Evolutionary conservation across 495 filamentous ascomycete species (phyloP).

Genomic region (Aspergillus avenaceus): DNA sequence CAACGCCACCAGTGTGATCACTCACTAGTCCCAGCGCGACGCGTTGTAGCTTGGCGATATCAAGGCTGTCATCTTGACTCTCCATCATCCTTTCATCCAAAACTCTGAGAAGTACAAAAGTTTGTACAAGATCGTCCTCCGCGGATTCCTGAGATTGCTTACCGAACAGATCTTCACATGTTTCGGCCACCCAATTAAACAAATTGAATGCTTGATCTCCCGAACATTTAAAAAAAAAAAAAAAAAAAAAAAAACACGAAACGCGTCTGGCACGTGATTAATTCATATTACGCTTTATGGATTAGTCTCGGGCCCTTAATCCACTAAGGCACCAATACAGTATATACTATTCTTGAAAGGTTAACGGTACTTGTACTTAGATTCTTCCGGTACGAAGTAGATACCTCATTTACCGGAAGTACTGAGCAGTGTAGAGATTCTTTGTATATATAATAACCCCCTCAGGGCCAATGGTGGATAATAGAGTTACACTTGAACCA

Average conservation of each 20-base stretch:
- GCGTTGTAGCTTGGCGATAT: slow-evolving; percentile 46
- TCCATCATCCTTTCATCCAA: slow-evolving; percentile 30
- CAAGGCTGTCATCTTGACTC: slow-evolving; percentile 44
- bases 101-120: not conserved
- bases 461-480: too few species aligned
- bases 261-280: slow-evolving; percentile 35
- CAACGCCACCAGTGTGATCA: slow-evolving; percentile 23
- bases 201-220: not conserved
- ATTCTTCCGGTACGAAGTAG: too few species aligned
- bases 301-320: too few species aligned
- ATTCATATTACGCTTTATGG: slow-evolving; percentile 29
- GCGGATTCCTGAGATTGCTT: not conserved
- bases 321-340: too few species aligned
- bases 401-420: too few species aligned
- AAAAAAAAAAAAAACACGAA: slow-evolving; percentile 32
- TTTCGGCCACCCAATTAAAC: not conserved
- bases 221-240: too few species aligned
- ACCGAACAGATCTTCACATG: not conserved
- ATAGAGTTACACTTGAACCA: too few species aligned
- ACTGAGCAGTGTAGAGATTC: too few species aligned
- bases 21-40: slow-evolving; percentile 46
- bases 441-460: too few species aligned
- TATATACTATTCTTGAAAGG: too few species aligned
- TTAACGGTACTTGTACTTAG: too few species aligned
- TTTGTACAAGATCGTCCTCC: not conserved